Percentiles rank a stretch among this genome's conserved stretches.
Evolutionary conservation across 768 basidiomycete genomes (phyloP).

Genomic region (Phylloporus sp.): DNA sequence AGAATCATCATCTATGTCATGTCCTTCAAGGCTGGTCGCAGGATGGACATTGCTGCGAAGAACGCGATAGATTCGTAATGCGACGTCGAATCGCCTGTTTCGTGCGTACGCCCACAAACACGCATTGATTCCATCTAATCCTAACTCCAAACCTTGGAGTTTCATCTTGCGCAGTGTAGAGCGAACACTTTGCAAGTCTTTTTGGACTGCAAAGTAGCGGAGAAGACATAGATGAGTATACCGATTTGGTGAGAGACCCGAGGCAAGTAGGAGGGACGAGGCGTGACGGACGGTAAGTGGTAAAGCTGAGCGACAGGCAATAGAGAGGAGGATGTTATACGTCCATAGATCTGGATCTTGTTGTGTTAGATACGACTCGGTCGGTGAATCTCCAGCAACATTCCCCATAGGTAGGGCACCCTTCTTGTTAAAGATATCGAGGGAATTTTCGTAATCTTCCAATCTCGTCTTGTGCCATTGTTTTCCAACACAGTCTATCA

Average conservation of each 20-base stretch:
- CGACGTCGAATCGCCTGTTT: constrained; percentile 51
- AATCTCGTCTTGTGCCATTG: constrained; percentile 57
- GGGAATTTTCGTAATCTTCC: constrained; percentile 56
- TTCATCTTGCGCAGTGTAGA: constrained; percentile 51
- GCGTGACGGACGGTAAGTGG: constrained; percentile 47
- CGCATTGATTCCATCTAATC: constrained; percentile 65
- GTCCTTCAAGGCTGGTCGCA: constrained; percentile 30
- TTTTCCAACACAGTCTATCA: constrained; percentile 64
- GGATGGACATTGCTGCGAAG: constrained; percentile 52
- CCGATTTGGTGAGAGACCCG: constrained; percentile 54
- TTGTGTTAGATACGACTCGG: background rate
- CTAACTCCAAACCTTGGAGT: constrained; percentile 47
- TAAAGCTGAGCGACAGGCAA: constrained; percentile 54
- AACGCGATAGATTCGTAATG: constrained; percentile 56
- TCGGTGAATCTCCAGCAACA: constrained; percentile 3
- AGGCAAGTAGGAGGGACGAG: constrained; percentile 47
- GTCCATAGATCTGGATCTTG: constrained; percentile 61
- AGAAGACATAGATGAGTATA: constrained; percentile 61
- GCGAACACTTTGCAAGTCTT: constrained; percentile 52
- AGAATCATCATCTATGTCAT: constrained; percentile 35
- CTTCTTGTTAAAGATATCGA: constrained; percentile 62
- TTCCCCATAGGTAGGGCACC: constrained; percentile 29
- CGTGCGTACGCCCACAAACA: constrained; percentile 67
- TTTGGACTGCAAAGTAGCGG: constrained; percentile 47
- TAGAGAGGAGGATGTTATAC: constrained; percentile 61